Evolutionary conservation across 2,329 filamentous ascomycete genomes (phyloP), one percentile per base, ranked within the genome.

Genomic region (Fonsecaea pugnacius): DNA sequence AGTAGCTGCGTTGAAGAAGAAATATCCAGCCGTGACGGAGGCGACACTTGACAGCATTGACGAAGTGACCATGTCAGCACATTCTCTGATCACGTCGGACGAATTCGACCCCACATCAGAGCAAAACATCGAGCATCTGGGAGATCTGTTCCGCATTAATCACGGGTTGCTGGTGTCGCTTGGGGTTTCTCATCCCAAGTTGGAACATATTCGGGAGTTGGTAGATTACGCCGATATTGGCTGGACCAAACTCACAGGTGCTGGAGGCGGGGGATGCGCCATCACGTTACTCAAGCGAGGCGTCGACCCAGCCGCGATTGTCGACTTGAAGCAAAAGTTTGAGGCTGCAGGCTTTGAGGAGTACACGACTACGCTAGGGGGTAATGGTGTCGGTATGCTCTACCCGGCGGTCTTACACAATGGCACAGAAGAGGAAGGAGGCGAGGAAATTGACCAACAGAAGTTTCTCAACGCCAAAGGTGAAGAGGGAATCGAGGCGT

Each of bases 161-260:
- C 95, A 99, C 75, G 95, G 94, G 27, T 83, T 98, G 51, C 83
- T 99, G 24, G 89, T 92, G n/a, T 89, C 92, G 0, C 82, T 99
- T 2, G 95, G 95, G 7, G 95, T 98, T 32, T 98, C 93, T 1
- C 95, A 99, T 76, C 96, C 95, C 0, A 89, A 92, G 53, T 84
- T 99, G 30, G 95, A 99, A 78, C 87, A 94, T 35, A 88, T 99
- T 71, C 88, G 95, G 67, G 94, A 96, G 78, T 82, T 99, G 30
- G 90, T 96, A 55, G 94, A 99, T 70, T 88, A 95, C 71, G 86
- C 92, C 62, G 90, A 89, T 46, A 90, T 97, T 62, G 95, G 95
- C 33, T 99, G 93, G 93, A 97, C 95, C 12, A 99, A 99, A 77
- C 84, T 99, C 63, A 99, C 95, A 0, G 95, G 95, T 36, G 95